Base-by-base conservation (phyloP, 1,284 basidiomycete species). In the Leccinum subrobustum region DNA sequence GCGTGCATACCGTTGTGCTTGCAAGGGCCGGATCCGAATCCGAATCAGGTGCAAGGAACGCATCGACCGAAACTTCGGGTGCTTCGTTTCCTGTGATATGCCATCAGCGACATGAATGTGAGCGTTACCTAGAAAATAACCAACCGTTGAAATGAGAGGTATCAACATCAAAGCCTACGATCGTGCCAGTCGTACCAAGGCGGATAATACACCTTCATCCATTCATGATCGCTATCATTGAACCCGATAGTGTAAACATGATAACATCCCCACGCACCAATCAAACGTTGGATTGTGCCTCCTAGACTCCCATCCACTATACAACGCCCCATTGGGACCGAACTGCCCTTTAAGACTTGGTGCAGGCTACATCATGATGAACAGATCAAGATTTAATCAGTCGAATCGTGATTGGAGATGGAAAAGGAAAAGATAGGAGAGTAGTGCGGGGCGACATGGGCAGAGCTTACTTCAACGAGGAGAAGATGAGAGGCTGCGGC, bases 291-390 rank as follows among this genome's bases (percentile, higher is more conserved):
- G 87, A 75, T 97, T 98, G 76, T 99, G 96, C 65, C 96, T 79
- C 42, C 95, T 80, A 18, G 84, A 87, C 76, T 99, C 96, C 96
- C 96, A 99, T 56, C 96, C 96, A 68, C 92, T 94, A 75, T 86
- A 99, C 39, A 98, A 77, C 0, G 96, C 96, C 27, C 96, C 96
- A 54, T 96, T 96, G 1, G 95, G 93, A 1, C 96, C 96, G 69
- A 96, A 99, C 67, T 95, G 92, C 12, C 97, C 96, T 76, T 95
- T 92, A 76, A 95, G 76, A 68, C 87, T 92, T 4, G 83, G 83
- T 44, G 94, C 84, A 14, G 93, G 88, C 91, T 95, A 48, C 12
- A 31, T 44, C 33, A 54, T 20, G 58, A 27, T 18, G 56, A 52
- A 29, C 44, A 59, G 35, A 33, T 18, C 31, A n/a, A 27, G 27